A percentile compares a stretch with the other conserved stretches of the same genome.
Conservation (phyloP, 805 yeast genomes). For the Schizosaccharomyces pombe region ASM294v3 CU329670.1:4728001-4728500, state of each 20-base stretch:
- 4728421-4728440: background rate
- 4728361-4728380: background rate
- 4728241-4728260: background rate
- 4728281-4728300: background rate
- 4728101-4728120: background rate
- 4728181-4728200: background rate
- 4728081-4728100: background rate
- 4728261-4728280: background rate
- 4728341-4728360: background rate
- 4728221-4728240: background rate
- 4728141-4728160: background rate
- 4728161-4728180: background rate
- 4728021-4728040: conserved; percentile 30
- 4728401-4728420: background rate
- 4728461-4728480: no score
- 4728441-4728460: no score
- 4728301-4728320: background rate
- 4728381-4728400: background rate
- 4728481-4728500: no score
- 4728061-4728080: background rate
- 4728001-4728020: conserved; percentile 79
- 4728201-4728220: background rate
- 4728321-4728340: background rate
- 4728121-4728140: background rate
- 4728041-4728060: background rate